Evolutionary conservation across 139 green algal genomes (phyloP), one percentile per base, ranked within the genome.

Genomic region (Closterium sp.): DNA sequence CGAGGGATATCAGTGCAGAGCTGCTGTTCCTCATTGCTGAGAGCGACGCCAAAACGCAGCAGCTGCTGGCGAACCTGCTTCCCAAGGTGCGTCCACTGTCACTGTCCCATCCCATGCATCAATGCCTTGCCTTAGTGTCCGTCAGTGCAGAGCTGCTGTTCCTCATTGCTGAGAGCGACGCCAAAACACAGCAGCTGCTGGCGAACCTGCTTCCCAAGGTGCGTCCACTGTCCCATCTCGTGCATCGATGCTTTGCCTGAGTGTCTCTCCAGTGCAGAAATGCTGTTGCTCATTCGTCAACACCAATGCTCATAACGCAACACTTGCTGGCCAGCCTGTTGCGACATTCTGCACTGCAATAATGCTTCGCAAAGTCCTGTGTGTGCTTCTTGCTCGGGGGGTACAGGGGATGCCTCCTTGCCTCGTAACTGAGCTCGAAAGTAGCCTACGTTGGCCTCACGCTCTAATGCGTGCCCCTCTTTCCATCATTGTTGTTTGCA

Each of bases 21-120:
- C 91, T 93, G 24, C 31, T 93, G 62, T 91, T 89, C 45, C 86
- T 93, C 27, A 86, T 93, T 17, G 29, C 29, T 29, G 91, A 93
- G 73, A 86, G 86, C 32, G 91, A 45, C 28, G 17, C 86, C 7
- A 88, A 91, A 30, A 91, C 86, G 1, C 38, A 86, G 27, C n/a
- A 32, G 0, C 34, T 93, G 24, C 31, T 93, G 10, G 32, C 86
- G n/a, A 88, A 24, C 7, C 32, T 93, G 24, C 91, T 93, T 0
- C 91, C 91, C 0, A 91, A 86, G 38, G 91, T 93, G 30, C 70
- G 88, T 29, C 13, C 4, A 9, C 28, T 84, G n/a, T 7, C n/a
- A n/a, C n/a, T n/a, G n/a, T n/a, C n/a, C n/a, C n/a, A n/a, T n/a
- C 3, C 45, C 45, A 70, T 70, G 45, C 11, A 22, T 70, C 11